Base-by-base conservation (phyloP, 202 grass and related monocot genomes). In the Schoenoplectus tabernaemontani region DNA sequence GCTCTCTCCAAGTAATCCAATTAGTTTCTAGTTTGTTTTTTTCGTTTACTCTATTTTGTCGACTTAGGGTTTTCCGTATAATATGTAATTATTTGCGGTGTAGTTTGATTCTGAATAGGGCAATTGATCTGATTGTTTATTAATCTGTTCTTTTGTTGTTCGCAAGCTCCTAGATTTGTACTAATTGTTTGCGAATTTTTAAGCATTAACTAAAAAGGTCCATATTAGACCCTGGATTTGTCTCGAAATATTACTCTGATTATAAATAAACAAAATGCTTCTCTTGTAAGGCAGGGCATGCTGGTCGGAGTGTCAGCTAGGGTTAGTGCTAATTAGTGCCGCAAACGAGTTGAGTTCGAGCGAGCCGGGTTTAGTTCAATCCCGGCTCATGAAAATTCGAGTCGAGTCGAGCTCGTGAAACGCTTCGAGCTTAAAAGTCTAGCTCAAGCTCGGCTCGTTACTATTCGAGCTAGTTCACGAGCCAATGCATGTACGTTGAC, bases 1-100 rank as follows among this genome's bases (percentile, higher is more conserved):
- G 90, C n/a, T 99, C 96, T 48, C 86, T 99, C 44, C 90, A 88
- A 46, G 92, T 88, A 84, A 86, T 61, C 1, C 8, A 9, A 2
- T 64, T 64, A 1, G 23, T 72, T 12, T 22, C n/a, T 44, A 12
- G 24, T 62, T 17, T 13, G 11, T 23, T 47, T 3, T 46, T 79
- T 36, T 50, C 39, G 34, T 42, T 46, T 28, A 26, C 0, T 66
- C 41, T 53, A 33, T 47, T 22, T 50, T 48, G 11, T 71, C 7
- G 7, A 28, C 22, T 71, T 72, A 48, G 23, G 42, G 67, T 48
- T 72, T 10, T 30, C 19, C 2, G 23, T 16, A 6, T 30, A 28
- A 13, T 30, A 32, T 48, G 3, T 69, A 6, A 17, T 67, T 67
- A 9, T 48, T 15, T 50, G 41, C 19, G 11, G 22, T 72, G 5